phyloP scores from a whole-genome alignment of 129 eudicot species.

The Flaveria brownii region DNA sequence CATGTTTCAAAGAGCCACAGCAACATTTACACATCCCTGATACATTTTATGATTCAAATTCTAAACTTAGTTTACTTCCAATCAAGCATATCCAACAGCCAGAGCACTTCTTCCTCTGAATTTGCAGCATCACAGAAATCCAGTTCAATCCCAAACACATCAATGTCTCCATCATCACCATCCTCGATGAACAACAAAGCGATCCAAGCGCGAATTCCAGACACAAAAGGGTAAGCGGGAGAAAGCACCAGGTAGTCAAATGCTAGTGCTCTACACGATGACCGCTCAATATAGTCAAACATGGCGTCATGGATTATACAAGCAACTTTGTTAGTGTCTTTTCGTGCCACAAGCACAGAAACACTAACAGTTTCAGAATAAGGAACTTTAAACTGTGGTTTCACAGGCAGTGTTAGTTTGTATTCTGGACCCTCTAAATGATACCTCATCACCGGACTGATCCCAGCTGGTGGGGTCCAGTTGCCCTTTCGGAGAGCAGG shows the following conservation, averaged over 20 bases:
- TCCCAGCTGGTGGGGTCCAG: conserved; percentile 68
- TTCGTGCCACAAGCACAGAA: conserved; percentile 77
- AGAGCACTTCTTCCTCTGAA: conserved; percentile 71
- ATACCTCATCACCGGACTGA: conserved; percentile 45
- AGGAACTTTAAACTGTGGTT: conserved; percentile 60
- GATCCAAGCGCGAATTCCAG: conserved; percentile 84
- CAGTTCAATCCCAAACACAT: conserved; percentile 82
- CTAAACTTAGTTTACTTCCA: conserved; percentile 56
- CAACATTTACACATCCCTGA: background rate
- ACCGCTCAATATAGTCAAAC: conserved; percentile 72
- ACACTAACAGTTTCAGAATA: conserved; percentile 55
- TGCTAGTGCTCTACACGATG: conserved; percentile 73
- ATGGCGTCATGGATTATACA: conserved; percentile 54
- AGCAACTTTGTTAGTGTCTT: conserved; percentile 74
- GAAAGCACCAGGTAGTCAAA: conserved; percentile 80
- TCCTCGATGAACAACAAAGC: conserved; percentile 68
- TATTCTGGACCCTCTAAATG: conserved; percentile 79
- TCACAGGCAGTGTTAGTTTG: conserved; percentile 77
- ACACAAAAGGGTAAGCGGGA: conserved; percentile 75
- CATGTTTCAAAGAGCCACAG: background rate
- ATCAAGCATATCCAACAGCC: conserved; percentile 93
- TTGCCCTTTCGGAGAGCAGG: conserved; percentile 56
- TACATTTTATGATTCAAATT: background rate
- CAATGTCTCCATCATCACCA: conserved; percentile 53
- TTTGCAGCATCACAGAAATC: conserved; percentile 88